Evolutionary conservation across 306 rosid genomes (phyloP), one percentile per base, ranked within the genome.

Genomic region (Sophora flavescens): DNA sequence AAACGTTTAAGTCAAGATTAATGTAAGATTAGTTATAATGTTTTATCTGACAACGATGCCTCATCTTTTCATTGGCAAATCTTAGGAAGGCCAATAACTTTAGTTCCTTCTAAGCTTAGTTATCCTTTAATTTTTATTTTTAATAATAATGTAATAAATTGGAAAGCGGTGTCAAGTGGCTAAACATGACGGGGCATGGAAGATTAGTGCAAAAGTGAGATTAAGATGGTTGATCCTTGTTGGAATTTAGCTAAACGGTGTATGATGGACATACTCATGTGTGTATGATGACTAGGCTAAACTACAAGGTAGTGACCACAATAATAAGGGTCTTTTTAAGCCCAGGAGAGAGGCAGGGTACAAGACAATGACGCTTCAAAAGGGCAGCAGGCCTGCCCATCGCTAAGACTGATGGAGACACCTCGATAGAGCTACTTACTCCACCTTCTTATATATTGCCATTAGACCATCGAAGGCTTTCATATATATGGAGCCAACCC

Each of bases 361-460:
- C 66, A 75, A 53, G 88, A 86, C 70, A 85, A 72, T 75, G 93
- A 88, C 89, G 38, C 85, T 78, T 92, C 88, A 83, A 78, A 72
- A 79, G 81, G 77, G 84, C 82, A 77, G 76, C 60, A 39, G 78
- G 36, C 76, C 84, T 69, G 78, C 81, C 80, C 84, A 16, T 83
- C 81, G 68, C 76, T 70, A 85, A 56, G 68, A 68, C 80, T 77
- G 91, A 89, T 78, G 63, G 76, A 78, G 91, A 86, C 88, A 32
- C 86, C 82, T 87, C 88, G 74, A 60, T 80, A 63, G 62, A 38
- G 67, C 78, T 78, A 70, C 73, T 67, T 45, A 41, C 54, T 56
- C 38, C 60, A 28, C 14, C 74, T 45, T 32, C 76, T 15, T 42
- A 9, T 22, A 22, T 22, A 22, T 70, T 64, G 69, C 65, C 68